Base-by-base conservation (phyloP, 2,329 filamentous ascomycete species). In the Pseudogymnoascus sp. region DNA sequence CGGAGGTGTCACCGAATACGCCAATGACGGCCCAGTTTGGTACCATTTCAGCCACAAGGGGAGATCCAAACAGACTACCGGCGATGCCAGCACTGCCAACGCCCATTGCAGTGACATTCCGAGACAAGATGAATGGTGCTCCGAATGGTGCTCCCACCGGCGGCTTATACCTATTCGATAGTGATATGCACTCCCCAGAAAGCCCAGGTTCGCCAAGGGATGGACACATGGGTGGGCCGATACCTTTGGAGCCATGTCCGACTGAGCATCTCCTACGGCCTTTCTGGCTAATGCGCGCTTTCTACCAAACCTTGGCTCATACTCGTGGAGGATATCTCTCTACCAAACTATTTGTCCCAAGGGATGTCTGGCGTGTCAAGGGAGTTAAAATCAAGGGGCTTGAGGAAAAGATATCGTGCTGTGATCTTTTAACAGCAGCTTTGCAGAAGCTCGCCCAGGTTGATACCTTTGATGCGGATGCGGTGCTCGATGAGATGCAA, bases 251-350 rank as follows among this genome's bases (percentile, higher is more conserved):
- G 72, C 90, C 95, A 2, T 99, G 96, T 73, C 95, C 95, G 0
- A 90, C 89, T 37, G 91, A 96, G 42, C 88, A 88, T 65, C 82
- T 97, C 70, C 81, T 97, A n/a, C 87, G 95, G 18, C 96, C 95
- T 1, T 99, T 97, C 75, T 99, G 95, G 95, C 81, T 99, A 49
- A 96, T 99, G 91, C 87, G 95, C 62, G 93, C 90, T 66, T 82
- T 99, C 25, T 96, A 95, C 72, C 91, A 97, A 74, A 96, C 93
- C 0, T 85, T 99, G 49, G 89, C 88, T 16, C 93, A 99, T 71
- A 91, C 93, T 2, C 87, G 91, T 23, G 95, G 95, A 38, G 95
- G 93, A 14, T 99, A 97, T 72, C 73, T 99, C 18, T 96, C 93
- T 62, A 93, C 88, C 21, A 93, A 92, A 70, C 82, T 99, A 0